phyloP scores from a whole-genome alignment of 164 flowering plant genomes.

The Tetrastigma voinierianum region DNA sequence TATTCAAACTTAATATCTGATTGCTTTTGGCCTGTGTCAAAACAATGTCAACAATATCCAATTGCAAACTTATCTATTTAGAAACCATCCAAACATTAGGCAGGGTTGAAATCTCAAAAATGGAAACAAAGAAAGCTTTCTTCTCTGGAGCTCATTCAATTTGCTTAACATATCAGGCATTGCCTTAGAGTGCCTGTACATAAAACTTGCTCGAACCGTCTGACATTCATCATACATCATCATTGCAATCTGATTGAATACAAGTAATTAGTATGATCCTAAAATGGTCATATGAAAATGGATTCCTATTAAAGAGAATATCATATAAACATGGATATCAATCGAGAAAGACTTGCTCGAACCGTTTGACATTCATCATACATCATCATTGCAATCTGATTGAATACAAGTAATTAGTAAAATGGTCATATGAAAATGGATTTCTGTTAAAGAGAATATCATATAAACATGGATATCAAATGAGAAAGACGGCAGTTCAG shows the following conservation, averaged over 20 bases:
- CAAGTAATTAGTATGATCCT: conserved; percentile 33
- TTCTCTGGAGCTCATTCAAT: conserved; percentile 8
- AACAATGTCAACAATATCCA: not conserved
- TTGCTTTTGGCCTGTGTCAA: not conserved
- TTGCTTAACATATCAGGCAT: conserved; percentile 5
- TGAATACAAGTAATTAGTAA: conserved; percentile 38
- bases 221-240: too few relatives aligned
- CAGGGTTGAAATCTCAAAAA: not conserved
- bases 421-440: conserved; percentile 1
- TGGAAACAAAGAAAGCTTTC: not conserved
- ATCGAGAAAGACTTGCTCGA: conserved; percentile 20
- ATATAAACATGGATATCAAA: not conserved
- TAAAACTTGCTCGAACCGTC: conserved; percentile 32
- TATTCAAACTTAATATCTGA: not conserved
- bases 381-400: conserved; percentile 71
- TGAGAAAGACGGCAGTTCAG: not conserved
- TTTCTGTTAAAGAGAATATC: too few relatives aligned
- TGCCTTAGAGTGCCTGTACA: conserved; percentile 32
- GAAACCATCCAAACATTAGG: not conserved
- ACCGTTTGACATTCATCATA: conserved; percentile 51
- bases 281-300: conserved; percentile 5
- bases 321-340: not conserved
- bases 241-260: conserved; percentile 62
- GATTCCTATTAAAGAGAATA: too few relatives aligned
- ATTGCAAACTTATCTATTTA: not conserved